Conservation (phyloP, 75 land plant species). For the Cunninghamia lanceolata region DNA sequence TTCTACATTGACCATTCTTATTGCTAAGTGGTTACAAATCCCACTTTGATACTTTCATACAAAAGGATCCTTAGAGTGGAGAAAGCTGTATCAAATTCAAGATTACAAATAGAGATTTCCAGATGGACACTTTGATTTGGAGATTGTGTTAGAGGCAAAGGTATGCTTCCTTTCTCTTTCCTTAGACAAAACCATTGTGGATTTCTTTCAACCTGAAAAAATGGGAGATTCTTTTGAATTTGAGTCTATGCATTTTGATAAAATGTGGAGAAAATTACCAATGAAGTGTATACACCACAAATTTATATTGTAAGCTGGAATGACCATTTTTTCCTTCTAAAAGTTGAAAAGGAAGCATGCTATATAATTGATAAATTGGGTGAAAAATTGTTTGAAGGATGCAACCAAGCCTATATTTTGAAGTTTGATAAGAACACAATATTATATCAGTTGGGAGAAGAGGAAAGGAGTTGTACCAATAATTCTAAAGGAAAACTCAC, state of each 20-base stretch:
- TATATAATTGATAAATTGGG: slow-evolving; percentile 92
- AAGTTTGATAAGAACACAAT: slow-evolving; percentile 48
- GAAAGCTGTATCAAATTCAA: slow-evolving; percentile 67
- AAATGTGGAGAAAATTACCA: too few species aligned
- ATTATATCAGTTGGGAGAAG: slow-evolving; percentile 33
- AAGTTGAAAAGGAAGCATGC: slow-evolving; percentile 53
- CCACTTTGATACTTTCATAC: slow-evolving; percentile 74
- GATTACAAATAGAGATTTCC: slow-evolving; percentile 61
- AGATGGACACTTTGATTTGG: slow-evolving; percentile 90
- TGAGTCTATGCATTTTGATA: slow-evolving; percentile 84
- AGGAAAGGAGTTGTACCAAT: slow-evolving; percentile 1
- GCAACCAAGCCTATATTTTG: too few species aligned
- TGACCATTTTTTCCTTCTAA: too few species aligned
- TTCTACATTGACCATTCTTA: slow-evolving; percentile 81
- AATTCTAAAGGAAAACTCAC: slow-evolving; percentile 22
- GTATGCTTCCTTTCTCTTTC: slow-evolving; percentile 71
- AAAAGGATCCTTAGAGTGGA: slow-evolving; percentile 90
- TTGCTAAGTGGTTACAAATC: slow-evolving; percentile 95
- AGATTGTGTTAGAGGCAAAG: slow-evolving; percentile 72
- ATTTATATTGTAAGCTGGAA: too few species aligned
- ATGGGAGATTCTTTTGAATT: slow-evolving; percentile 44
- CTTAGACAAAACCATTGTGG: slow-evolving; percentile 83
- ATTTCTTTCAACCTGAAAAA: slow-evolving; percentile 81
- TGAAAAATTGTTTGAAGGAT: slow-evolving; percentile 83
- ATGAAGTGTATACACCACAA: too few species aligned